phyloP scores from a whole-genome alignment of 1,284 basidiomycete genomes.

The Cryptococcus deneoformans region DNA sequence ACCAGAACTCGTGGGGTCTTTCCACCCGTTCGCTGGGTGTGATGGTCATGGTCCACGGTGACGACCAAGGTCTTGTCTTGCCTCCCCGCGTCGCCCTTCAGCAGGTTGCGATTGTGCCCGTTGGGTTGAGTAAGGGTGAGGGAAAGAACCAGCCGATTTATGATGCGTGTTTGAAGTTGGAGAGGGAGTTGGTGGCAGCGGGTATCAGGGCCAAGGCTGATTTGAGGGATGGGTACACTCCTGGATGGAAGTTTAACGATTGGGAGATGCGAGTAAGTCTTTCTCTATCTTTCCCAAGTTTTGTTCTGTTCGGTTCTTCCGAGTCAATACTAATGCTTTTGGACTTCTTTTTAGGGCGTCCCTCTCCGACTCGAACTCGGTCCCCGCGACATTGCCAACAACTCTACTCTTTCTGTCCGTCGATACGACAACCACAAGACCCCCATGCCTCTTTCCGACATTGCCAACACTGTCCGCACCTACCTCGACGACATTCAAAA shows the following conservation, averaged over 20 bases:
- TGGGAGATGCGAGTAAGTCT: conserved; percentile 87
- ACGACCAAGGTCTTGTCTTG: conserved; percentile 94
- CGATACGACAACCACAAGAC: conserved; percentile 81
- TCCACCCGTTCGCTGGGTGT: conserved; percentile 96
- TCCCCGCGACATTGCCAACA: conserved; percentile 83
- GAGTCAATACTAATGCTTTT: not conserved
- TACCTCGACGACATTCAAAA: conserved; percentile 83
- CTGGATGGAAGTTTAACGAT: conserved; percentile 99
- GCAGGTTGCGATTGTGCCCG: conserved; percentile 90
- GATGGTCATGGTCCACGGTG: conserved; percentile 99
- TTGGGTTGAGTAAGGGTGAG: conserved; percentile 67
- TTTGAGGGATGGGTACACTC: conserved; percentile 91
- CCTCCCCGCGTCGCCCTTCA: conserved; percentile 91
- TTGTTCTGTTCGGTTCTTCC: not conserved
- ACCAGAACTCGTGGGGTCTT: conserved; percentile 99
- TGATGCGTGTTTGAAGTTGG: conserved; percentile 71
- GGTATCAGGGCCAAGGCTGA: conserved; percentile 88
- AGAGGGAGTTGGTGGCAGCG: conserved; percentile 63
- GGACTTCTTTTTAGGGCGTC: conserved; percentile 63
- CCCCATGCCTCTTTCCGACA: conserved; percentile 65
- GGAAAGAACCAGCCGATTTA: conserved; percentile 66
- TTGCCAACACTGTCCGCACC: conserved; percentile 59
- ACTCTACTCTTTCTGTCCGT: conserved; percentile 79
- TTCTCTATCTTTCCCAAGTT: not conserved
- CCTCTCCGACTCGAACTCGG: conserved; percentile 96